These are phyloP conservation scores for Blastocystis sp. DNA, from an alignment of 352 stramenopile genomes.

Conservation along the genomic window DNA sequence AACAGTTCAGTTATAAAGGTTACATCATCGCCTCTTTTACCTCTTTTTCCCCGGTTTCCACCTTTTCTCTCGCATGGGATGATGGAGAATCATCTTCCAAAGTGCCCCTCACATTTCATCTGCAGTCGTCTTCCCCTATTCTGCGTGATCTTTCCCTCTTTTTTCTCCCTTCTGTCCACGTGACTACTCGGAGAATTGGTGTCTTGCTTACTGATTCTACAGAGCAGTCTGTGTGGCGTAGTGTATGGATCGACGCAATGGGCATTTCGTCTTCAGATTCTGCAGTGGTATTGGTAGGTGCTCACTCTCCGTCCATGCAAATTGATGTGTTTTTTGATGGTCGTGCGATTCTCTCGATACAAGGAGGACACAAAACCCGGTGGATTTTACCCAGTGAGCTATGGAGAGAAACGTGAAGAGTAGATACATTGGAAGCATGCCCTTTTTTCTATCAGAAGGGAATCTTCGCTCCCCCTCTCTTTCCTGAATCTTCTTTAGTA, in stretches of 20 bases:
- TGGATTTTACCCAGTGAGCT: too few relatives aligned
- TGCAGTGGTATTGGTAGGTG: too few relatives aligned
- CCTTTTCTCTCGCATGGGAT: background rate
- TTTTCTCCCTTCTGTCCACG: background rate
- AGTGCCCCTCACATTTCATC: background rate
- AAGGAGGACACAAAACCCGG: too few relatives aligned
- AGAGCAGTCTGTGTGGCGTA: background rate
- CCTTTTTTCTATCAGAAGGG: background rate
- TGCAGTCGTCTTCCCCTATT: background rate
- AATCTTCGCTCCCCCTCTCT: background rate
- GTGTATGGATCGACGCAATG: background rate
- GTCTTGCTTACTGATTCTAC: background rate
- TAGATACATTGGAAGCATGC: background rate
- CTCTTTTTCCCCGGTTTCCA: background rate
- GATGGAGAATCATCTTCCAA: background rate
- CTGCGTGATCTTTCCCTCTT: background rate
- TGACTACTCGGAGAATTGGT: background rate
- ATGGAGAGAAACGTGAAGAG: too few relatives aligned
- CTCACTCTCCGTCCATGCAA: too few relatives aligned
- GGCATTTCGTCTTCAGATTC: too few relatives aligned
- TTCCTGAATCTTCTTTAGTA: background rate
- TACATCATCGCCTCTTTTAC: background rate
- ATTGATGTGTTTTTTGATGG: too few relatives aligned
- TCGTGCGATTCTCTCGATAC: too few relatives aligned
- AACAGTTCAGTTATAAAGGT: background rate